phyloP scores from a whole-genome alignment of 140 eudicot species.

The Anethum foeniculum region DNA sequence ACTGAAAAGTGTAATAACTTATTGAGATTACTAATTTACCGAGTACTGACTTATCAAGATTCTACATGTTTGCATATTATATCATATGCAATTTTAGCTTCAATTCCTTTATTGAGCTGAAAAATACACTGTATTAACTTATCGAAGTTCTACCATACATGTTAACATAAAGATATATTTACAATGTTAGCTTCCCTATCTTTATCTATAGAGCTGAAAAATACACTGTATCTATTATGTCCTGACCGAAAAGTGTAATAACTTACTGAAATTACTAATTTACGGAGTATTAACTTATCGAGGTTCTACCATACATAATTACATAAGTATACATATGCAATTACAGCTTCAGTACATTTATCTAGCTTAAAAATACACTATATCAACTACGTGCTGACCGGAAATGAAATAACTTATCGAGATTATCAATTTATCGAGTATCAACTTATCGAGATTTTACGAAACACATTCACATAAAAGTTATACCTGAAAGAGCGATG shows the following conservation, averaged over 20 bases:
- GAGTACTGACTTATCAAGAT: not conserved
- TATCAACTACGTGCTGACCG: not conserved
- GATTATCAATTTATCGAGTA: not conserved
- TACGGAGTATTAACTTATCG: not conserved
- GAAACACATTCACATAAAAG: not conserved
- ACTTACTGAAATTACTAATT: not conserved
- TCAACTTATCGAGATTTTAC: not conserved
- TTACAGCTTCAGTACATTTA: too few species aligned
- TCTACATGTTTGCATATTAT: too few species aligned
- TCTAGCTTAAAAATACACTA: not conserved
- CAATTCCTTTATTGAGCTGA: not conserved
- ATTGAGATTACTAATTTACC: not conserved
- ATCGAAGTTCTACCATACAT: not conserved
- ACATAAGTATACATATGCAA: too few species aligned
- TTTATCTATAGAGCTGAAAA: too few species aligned
- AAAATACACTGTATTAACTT: not conserved
- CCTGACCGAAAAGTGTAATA: not conserved
- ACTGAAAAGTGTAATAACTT: not conserved
- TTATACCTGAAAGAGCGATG: conserved; percentile 61
- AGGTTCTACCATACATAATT: too few species aligned
- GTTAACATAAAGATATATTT: not conserved
- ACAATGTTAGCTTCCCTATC: too few species aligned
- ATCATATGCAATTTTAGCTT: too few species aligned
- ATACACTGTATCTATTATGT: too few species aligned
- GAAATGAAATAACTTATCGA: not conserved